Conservation (phyloP, 2,329 filamentous ascomycete genomes). For the Penicillium sp. region DNA sequence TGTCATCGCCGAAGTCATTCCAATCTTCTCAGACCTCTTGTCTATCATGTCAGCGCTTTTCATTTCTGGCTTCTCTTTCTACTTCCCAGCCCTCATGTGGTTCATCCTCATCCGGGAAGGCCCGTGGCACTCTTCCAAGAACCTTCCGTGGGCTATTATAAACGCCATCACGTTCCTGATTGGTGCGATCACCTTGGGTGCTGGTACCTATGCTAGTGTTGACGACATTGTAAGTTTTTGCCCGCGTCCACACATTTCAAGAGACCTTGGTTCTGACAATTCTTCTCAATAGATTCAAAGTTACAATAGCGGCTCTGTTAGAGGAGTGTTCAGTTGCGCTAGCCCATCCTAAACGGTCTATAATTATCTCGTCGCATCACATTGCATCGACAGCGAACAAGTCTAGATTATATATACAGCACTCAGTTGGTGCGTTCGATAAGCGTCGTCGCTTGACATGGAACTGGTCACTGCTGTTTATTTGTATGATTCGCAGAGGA, state of each 20-base stretch:
- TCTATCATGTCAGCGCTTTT: slow-evolving; percentile 60
- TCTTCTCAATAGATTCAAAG: slow-evolving; percentile 51
- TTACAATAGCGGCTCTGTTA: slow-evolving; percentile 60
- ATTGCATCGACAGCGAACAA: no score
- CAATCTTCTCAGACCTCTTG: slow-evolving; percentile 70
- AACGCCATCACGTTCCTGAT: slow-evolving; percentile 68
- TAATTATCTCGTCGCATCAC: no score
- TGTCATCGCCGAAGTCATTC: slow-evolving; percentile 79
- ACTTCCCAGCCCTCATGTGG: slow-evolving; percentile 47
- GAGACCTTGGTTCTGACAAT: neutral
- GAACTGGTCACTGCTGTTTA: no score
- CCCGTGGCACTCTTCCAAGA: slow-evolving; percentile 31
- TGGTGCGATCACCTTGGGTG: slow-evolving; percentile 70
- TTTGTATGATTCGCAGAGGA: no score
- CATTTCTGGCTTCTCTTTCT: slow-evolving; percentile 87
- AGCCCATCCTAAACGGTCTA: slow-evolving; percentile 35
- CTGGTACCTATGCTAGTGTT: slow-evolving; percentile 68
- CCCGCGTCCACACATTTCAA: neutral
- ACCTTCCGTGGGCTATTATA: slow-evolving; percentile 52
- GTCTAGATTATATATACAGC: no score
- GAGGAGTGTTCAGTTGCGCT: slow-evolving; percentile 67
- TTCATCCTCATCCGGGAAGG: slow-evolving; percentile 28
- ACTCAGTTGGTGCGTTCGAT: no score
- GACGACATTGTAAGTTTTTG: slow-evolving; percentile 30
- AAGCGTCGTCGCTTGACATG: no score